A percentile compares a stretch with the other conserved stretches of the same genome.
Evolutionary conservation across 495 filamentous ascomycete species (phyloP).

Genomic region (Aspergillus steynii): DNA sequence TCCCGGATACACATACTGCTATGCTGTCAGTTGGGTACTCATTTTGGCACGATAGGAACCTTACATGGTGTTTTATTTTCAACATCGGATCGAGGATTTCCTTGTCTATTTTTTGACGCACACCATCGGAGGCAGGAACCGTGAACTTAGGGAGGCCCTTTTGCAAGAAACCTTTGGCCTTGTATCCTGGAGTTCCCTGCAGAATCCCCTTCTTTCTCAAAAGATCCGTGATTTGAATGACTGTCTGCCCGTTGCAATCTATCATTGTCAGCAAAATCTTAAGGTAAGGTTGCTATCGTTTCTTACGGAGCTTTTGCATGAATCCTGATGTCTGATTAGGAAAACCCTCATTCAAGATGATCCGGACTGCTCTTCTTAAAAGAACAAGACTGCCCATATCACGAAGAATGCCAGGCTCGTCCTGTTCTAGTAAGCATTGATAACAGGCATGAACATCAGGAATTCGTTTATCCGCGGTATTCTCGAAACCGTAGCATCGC

Average conservation of each 20-base stretch:
- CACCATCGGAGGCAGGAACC: conserved; percentile 21
- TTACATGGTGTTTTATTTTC: conserved; percentile 42
- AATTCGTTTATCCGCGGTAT: conserved; percentile 26
- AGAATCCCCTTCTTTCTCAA: conserved; percentile 32
- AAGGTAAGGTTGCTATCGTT: not conserved
- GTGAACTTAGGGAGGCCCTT: conserved; percentile 28
- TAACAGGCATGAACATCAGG: conserved; percentile 50
- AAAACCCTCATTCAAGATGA: conserved; percentile 28
- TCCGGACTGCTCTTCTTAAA: conserved; percentile 29
- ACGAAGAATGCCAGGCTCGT: conserved; percentile 29
- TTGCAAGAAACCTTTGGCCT: conserved; percentile 24
- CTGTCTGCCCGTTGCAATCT: conserved; percentile 34
- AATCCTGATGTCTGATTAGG: conserved; percentile 26
- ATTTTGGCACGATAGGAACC: conserved; percentile 3
- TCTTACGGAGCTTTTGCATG: conserved; percentile 31
- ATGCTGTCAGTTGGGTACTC: not conserved
- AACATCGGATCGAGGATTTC: conserved; percentile 37
- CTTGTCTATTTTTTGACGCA: conserved; percentile 21
- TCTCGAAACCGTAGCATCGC: conserved; percentile 48
- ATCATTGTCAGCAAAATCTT: conserved; percentile 21
- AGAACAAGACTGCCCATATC: conserved; percentile 37
- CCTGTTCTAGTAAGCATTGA: conserved; percentile 43
- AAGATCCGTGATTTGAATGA: conserved; percentile 26
- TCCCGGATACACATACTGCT: not conserved
- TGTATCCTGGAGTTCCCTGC: conserved; percentile 28